Percentiles rank a stretch among this genome's conserved stretches.
Evolutionary conservation across 805 yeast species (phyloP).

Genomic region (Candida sanyiensis): DNA sequence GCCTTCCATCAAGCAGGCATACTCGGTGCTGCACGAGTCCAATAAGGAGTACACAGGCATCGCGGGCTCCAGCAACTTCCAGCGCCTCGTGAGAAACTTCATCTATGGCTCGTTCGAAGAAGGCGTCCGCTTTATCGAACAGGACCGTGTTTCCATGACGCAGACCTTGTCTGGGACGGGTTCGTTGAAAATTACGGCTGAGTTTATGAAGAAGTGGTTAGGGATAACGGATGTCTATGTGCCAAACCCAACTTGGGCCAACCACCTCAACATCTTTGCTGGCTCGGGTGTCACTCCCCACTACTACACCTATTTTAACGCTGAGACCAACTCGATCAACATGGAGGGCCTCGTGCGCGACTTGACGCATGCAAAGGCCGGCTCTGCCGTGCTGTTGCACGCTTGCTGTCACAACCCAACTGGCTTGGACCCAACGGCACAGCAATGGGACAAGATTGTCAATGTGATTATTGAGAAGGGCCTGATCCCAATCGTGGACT

Average conservation of each 20-base stretch:
- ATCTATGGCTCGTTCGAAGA: slow-evolving; percentile 61
- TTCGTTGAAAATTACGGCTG: slow-evolving; percentile 79
- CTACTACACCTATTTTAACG: slow-evolving; percentile 68
- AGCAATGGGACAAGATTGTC: slow-evolving; percentile 75
- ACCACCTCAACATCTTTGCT: slow-evolving; percentile 75
- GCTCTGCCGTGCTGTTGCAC: slow-evolving; percentile 70
- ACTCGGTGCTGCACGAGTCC: slow-evolving; percentile 49
- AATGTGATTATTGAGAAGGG: slow-evolving; percentile 51
- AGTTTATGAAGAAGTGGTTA: slow-evolving; percentile 61
- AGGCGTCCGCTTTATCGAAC: slow-evolving; percentile 50
- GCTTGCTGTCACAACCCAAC: slow-evolving; percentile 98
- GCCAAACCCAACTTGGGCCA: slow-evolving; percentile 94
- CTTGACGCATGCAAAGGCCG: slow-evolving; percentile 47
- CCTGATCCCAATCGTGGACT: slow-evolving; percentile 79
- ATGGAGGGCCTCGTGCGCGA: slow-evolving; percentile 58
- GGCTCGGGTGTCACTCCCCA: slow-evolving; percentile 63
- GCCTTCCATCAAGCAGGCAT: slow-evolving; percentile 50
- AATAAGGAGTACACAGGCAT: slow-evolving; percentile 88
- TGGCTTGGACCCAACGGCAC: slow-evolving; percentile 81
- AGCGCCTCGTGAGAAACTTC: slow-evolving; percentile 59
- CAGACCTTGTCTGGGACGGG: slow-evolving; percentile 97
- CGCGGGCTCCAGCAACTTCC: slow-evolving; percentile 67
- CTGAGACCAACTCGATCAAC: slow-evolving; percentile 55
- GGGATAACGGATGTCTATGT: slow-evolving; percentile 47
- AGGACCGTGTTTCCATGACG: slow-evolving; percentile 63